phyloP scores from a whole-genome alignment of 2,329 filamentous ascomycete genomes.

The Alternaria alternata region DNA sequence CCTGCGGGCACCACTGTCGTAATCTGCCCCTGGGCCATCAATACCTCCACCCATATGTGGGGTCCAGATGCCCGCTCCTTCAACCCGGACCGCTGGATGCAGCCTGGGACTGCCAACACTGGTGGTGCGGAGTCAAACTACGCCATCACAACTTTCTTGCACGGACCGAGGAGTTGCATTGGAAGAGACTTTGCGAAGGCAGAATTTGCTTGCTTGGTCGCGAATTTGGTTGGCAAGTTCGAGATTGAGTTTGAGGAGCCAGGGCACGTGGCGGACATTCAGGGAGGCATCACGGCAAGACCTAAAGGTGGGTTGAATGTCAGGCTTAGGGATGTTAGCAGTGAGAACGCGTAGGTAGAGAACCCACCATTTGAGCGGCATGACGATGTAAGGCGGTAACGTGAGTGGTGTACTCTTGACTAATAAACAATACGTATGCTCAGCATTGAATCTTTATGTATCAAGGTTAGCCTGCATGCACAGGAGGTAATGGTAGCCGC shows the following conservation, averaged over 20 bases:
- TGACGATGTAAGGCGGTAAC: neutral
- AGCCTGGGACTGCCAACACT: conserved; percentile 60
- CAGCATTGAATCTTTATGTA: neutral
- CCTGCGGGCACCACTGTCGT: conserved; percentile 75
- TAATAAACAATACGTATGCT: neutral
- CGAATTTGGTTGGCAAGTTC: conserved; percentile 78
- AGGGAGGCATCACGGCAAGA: conserved; percentile 73
- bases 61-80: conserved; percentile 77
- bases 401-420: neutral
- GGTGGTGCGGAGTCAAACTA: conserved; percentile 81
- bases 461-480: neutral
- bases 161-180: conserved; percentile 87
- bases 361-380: neutral
- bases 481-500: neutral
- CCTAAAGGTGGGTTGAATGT: conserved; percentile 77
- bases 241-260: conserved; percentile 71
- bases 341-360: neutral
- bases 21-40: conserved; percentile 71
- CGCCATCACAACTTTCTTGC: conserved; percentile 81
- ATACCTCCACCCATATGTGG: conserved; percentile 75
- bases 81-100: conserved; percentile 70
- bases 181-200: conserved; percentile 80
- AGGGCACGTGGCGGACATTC: conserved; percentile 67
- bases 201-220: conserved; percentile 85
- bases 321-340: conserved; percentile 60